A percentile compares a stretch with the other conserved stretches of the same genome.
These are phyloP conservation scores for Ceratocystis harringtonii DNA, from an alignment of 2,329 filamentous ascomycete species.

Conservation along the genomic window DNA sequence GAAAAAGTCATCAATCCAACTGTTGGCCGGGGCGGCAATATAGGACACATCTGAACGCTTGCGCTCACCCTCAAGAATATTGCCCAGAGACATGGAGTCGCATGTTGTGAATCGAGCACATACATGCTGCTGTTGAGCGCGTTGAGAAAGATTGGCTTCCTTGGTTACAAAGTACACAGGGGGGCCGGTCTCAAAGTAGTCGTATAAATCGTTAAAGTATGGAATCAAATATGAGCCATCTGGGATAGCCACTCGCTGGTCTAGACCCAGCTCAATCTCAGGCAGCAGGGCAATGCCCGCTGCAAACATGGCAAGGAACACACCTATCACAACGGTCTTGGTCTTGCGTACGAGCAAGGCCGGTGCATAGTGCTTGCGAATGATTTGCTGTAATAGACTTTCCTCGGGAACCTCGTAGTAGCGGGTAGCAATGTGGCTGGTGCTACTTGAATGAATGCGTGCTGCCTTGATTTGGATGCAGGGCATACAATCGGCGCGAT, in stretches of 20 bases:
- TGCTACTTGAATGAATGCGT: conserved; percentile 47
- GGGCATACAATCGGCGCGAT: conserved; percentile 81
- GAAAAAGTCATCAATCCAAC: conserved; percentile 95
- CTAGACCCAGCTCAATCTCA: conserved; percentile 69
- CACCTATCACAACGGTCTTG: conserved; percentile 58
- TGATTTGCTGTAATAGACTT: conserved; percentile 68
- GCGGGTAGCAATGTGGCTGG: conserved; percentile 31
- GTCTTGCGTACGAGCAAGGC: conserved; percentile 62
- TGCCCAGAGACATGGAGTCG: conserved; percentile 66
- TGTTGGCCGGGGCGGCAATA: conserved; percentile 75
- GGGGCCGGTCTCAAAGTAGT: conserved; percentile 79
- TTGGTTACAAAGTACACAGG: conserved; percentile 93
- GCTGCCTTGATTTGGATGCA: conserved; percentile 70
- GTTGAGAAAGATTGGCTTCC: conserved; percentile 61
- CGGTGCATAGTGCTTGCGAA: conserved; percentile 79
- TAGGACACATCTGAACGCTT: conserved; percentile 80
- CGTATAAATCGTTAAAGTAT: conserved; percentile 92
- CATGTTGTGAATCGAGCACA: conserved; percentile 89
- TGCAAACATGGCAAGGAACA: conserved; percentile 80
- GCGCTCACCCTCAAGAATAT: conserved; percentile 84
- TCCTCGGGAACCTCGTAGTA: conserved; percentile 69
- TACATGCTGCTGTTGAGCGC: conserved; percentile 64
- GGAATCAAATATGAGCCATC: conserved; percentile 87
- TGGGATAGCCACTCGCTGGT: conserved; percentile 88
- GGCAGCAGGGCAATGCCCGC: conserved; percentile 74